phyloP scores from a whole-genome alignment of 2,329 filamentous ascomycete genomes.

The Nannizziopsis barbatae region DNA sequence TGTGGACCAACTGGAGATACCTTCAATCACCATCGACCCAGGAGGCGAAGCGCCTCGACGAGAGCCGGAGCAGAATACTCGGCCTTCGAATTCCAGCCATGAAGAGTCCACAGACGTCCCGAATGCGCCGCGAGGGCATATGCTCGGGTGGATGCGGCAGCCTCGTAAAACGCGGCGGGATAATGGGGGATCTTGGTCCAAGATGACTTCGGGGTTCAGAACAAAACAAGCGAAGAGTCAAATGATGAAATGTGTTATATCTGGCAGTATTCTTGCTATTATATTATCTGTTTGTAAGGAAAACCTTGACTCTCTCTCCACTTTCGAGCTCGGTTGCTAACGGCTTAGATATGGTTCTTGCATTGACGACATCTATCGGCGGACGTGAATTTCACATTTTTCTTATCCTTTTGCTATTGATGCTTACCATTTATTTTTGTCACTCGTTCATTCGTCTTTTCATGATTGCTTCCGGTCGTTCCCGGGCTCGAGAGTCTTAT shows the following conservation, averaged over 20 bases:
- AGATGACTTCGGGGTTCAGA: conserved; percentile 14
- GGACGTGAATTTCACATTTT: conserved; percentile 67
- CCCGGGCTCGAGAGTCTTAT: conserved; percentile 26
- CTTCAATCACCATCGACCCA: not conserved
- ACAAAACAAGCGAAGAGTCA: conserved; percentile 28
- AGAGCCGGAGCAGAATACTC: not conserved
- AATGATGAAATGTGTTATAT: conserved; percentile 52
- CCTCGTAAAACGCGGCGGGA: conserved; percentile 3
- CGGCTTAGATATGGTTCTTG: conserved; percentile 57
- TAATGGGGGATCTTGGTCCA: conserved; percentile 13
- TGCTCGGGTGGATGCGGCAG: conserved; percentile 2
- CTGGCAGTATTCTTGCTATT: conserved; percentile 50
- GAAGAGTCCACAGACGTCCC: not conserved
- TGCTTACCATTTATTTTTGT: conserved; percentile 66
- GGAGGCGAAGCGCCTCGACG: not conserved
- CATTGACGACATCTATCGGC: conserved; percentile 52
- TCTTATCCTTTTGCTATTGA: conserved; percentile 64
- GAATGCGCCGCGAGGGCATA: not conserved
- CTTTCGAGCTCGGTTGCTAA: conserved; percentile 1
- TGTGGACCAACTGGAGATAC: not conserved
- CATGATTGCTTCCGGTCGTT: conserved; percentile 47
- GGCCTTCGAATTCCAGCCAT: not conserved
- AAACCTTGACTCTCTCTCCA: not conserved
- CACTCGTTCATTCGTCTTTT: conserved; percentile 65
- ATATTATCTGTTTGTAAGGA: conserved; percentile 57